Conservation (phyloP, 768 basidiomycete genomes). For the Lactifluus subvellereus region DNA sequence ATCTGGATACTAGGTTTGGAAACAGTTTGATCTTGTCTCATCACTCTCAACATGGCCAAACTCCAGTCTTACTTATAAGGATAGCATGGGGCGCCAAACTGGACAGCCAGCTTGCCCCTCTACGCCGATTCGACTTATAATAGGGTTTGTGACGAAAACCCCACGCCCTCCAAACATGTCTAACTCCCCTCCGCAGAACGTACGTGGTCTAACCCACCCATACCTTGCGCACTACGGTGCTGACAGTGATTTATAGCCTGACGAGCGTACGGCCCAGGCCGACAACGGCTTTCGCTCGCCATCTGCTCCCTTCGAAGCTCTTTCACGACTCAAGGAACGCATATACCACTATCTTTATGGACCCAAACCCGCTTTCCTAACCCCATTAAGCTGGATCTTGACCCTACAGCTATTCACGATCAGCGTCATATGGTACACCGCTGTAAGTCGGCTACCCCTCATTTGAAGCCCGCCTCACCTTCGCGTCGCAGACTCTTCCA, state of each 20-base stretch:
- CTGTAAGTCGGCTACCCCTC: not conserved
- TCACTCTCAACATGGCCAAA: too few species aligned
- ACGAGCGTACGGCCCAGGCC: not conserved
- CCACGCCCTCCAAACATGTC: not conserved
- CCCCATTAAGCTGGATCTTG: conserved; percentile 4
- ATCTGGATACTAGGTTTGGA: too few species aligned
- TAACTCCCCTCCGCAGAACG: not conserved
- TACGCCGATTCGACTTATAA: not conserved
- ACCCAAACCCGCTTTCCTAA: not conserved
- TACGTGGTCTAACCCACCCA: not conserved
- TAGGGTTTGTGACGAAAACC: not conserved
- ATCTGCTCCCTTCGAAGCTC: not conserved
- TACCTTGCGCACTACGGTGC: not conserved
- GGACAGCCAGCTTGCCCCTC: conserved; percentile 1
- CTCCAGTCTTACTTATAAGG: not conserved
- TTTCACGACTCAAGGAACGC: not conserved
- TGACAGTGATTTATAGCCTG: not conserved
- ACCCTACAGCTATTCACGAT: not conserved
- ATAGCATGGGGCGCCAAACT: not conserved
- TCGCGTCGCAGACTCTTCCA: not conserved
- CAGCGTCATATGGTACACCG: not conserved
- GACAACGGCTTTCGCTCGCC: not conserved
- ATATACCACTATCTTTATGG: not conserved
- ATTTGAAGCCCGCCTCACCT: not conserved
- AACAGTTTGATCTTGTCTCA: too few species aligned